Base-by-base conservation (phyloP, 169 alveolate species). In the Cryptosporidium sp. region DNA sequence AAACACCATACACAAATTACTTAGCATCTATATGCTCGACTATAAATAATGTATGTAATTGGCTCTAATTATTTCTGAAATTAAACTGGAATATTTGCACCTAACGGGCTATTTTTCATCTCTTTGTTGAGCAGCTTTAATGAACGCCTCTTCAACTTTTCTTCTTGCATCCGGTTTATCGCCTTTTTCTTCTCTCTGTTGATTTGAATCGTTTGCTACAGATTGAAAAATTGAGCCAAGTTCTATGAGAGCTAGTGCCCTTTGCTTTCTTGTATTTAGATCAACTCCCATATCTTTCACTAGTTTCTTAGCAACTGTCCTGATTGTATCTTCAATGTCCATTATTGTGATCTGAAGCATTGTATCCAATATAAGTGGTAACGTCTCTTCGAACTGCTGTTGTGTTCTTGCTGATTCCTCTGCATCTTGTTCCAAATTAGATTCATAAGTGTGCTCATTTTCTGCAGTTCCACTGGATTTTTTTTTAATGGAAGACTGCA, bases 221-320 rank as follows among this genome's bases (percentile, higher is more conserved):
- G 84, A 91, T 92, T 93, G 94, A 87, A 96, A 94, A 58, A 94
- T 91, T 33, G 92, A 91, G 10, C 97, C 98, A 85, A 94, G 71
- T 62, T 92, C 95, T 6, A 95, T 93, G 44, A 96, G 93, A 33
- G 96, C 96, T 85, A 94, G 94, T 4, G 98, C 98, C n/a, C 98
- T 92, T 53, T 92, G 92, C 67, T 94, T 75, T 37, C 98, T 93
- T 92, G 93, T 84, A 0, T 87, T 91, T 37, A 92, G 86, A 60
- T 94, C 97, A 16, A 95, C 98, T 26, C 94, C 91, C 98, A 96
- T 96, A 70, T 96, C 98, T 70, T 94, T 94, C 69, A 96, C 60
- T 2, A 96, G 93, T 85, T 95, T 93, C 85, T 94, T 96, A 61
- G 96, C 93, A 35, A 96, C 97, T 12, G 95, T 93, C 48, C 96